A percentile compares a stretch with the other conserved stretches of the same genome.
Conservation (phyloP, 352 stramenopile genomes). For the Phytopythium chamaehyphon region DNA sequence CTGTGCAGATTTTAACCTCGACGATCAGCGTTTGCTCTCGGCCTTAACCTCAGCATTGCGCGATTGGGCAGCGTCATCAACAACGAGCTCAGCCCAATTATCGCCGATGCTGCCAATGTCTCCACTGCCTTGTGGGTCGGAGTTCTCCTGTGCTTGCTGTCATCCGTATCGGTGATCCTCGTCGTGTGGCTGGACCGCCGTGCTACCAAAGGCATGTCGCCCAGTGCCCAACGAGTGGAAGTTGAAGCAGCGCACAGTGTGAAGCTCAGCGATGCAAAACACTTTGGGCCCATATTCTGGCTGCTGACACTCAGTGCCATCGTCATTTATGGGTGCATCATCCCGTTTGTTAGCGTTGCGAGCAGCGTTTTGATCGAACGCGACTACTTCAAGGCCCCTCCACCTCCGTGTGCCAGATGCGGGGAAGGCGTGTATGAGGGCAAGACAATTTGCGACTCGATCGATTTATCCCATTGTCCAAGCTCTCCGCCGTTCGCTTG, state of each 20-base stretch:
- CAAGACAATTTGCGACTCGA: constrained; percentile 41
- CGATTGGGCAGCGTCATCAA: constrained; percentile 92
- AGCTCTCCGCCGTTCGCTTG: constrained; percentile 68
- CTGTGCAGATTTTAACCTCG: background rate
- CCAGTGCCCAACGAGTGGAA: constrained; percentile 17
- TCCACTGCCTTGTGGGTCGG: constrained; percentile 84
- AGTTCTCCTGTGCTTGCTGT: constrained; percentile 73
- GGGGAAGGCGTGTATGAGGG: constrained; percentile 50
- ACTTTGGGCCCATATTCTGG: constrained; percentile 86
- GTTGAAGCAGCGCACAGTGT: constrained; percentile 39
- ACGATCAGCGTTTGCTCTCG: constrained; percentile 79
- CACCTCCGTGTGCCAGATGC: constrained; percentile 43
- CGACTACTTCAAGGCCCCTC: constrained; percentile 80
- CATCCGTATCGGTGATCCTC: constrained; percentile 60
- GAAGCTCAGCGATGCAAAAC: constrained; percentile 64
- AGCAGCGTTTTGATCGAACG: constrained; percentile 90
- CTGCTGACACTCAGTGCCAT: constrained; percentile 85
- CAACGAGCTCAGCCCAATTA: constrained; percentile 82
- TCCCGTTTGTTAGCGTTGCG: constrained; percentile 94
- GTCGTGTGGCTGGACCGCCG: constrained; percentile 80
- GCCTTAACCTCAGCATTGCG: constrained; percentile 90
- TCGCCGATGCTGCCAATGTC: constrained; percentile 66
- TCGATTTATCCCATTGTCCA: constrained; percentile 41
- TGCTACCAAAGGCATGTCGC: constrained; percentile 22
- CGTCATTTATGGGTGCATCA: constrained; percentile 91